phyloP scores from a whole-genome alignment of 2,329 filamentous ascomycete species.

The Curvularia verruculosa region DNA sequence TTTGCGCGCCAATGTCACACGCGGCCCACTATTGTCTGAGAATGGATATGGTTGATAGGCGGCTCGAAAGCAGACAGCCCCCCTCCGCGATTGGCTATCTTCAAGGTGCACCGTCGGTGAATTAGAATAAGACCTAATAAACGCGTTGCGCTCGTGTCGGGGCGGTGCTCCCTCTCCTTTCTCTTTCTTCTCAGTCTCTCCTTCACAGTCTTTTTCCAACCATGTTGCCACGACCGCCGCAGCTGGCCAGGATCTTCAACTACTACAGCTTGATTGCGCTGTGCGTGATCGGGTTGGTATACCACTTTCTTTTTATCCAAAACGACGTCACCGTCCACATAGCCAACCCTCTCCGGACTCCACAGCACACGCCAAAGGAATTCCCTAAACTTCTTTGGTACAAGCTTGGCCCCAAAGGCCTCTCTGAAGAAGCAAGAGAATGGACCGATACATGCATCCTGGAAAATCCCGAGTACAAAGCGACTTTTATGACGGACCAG shows the following conservation, averaged over 20 bases:
- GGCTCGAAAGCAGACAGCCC: neutral
- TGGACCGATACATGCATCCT: constrained; percentile 45
- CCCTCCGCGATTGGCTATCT: neutral
- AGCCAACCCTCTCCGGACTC: neutral
- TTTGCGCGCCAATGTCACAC: neutral
- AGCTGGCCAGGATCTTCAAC: constrained; percentile 2
- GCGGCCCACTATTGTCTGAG: neutral
- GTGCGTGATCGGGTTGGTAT: constrained; percentile 6
- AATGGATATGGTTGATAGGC: neutral
- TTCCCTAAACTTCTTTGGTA: constrained; percentile 51
- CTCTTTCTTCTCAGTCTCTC: neutral
- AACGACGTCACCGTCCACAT: neutral
- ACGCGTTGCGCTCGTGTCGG: neutral
- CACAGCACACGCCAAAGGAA: neutral
- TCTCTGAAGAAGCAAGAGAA: constrained; percentile 33
- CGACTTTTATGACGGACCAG: constrained; percentile 42
- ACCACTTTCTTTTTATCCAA: constrained; percentile 6
- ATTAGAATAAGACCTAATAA: neutral
- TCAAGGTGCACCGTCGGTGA: neutral
- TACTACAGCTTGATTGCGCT: constrained; percentile 2
- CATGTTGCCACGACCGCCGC: constrained; percentile 1
- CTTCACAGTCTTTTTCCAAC: neutral
- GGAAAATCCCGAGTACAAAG: constrained; percentile 37
- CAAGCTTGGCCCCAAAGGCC: constrained; percentile 48
- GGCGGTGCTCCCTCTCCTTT: too few relatives aligned